Percentiles rank a stretch among this genome's conserved stretches.
Evolutionary conservation across 352 stramenopile species (phyloP).

Genomic region (Pythium biforme): DNA sequence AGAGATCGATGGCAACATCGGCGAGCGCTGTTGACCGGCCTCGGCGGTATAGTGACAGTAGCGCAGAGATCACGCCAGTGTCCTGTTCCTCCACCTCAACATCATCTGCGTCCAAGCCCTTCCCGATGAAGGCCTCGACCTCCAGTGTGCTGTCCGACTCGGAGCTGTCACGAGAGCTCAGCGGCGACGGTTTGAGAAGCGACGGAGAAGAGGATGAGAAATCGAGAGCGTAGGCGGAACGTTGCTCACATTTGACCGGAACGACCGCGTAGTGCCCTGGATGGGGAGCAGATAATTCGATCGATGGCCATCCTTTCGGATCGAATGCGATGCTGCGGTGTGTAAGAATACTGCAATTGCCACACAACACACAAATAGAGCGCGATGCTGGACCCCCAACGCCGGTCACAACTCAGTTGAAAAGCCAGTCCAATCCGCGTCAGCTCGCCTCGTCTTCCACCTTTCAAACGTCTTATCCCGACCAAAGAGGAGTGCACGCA

Average conservation of each 20-base stretch:
- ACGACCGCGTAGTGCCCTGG: neutral
- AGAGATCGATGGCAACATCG: neutral
- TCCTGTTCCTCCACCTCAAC: conserved; percentile 12
- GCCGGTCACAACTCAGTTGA: neutral
- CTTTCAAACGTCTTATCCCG: conserved; percentile 1
- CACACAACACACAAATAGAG: neutral
- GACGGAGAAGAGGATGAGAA: conserved; percentile 31
- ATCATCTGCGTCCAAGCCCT: conserved; percentile 14
- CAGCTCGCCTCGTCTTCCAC: neutral
- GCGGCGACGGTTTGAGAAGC: conserved; percentile 35
- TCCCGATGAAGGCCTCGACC: conserved; percentile 38
- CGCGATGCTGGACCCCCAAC: neutral
- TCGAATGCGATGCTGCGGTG: neutral
- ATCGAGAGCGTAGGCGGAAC: conserved; percentile 2
- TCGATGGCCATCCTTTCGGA: neutral
- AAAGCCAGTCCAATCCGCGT: neutral
- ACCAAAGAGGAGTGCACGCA: neutral
- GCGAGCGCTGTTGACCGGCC: neutral
- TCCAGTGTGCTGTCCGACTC: conserved; percentile 55
- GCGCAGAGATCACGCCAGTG: conserved; percentile 12
- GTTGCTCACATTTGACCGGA: neutral
- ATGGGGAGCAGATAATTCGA: neutral
- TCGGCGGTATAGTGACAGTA: conserved; percentile 29
- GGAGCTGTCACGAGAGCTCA: conserved; percentile 50
- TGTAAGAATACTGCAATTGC: neutral